Percentiles rank a stretch among this genome's conserved stretches.
Conservation (phyloP, 805 yeast genomes). For the Kodamaea fukazawae region DNA sequence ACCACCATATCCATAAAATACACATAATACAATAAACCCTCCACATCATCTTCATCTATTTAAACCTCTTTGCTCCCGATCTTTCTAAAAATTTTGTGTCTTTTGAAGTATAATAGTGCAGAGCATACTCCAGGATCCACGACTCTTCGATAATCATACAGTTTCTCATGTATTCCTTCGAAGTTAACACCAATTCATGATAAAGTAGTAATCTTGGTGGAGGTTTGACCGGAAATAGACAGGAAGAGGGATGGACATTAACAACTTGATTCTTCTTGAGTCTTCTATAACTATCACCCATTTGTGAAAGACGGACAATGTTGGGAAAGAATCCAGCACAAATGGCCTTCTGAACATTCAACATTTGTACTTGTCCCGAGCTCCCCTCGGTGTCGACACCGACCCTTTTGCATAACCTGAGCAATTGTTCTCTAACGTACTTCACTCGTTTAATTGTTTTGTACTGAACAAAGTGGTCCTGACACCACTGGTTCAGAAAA, state of each 20-base stretch:
- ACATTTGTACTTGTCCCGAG: too few species aligned
- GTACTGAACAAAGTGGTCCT: slow-evolving; percentile 76
- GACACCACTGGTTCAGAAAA: slow-evolving; percentile 77
- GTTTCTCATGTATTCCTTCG: slow-evolving; percentile 85
- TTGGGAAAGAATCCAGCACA: slow-evolving; percentile 71
- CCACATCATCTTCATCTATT: too few species aligned
- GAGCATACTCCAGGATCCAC: slow-evolving; percentile 76
- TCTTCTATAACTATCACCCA: slow-evolving; percentile 69
- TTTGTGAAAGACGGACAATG: slow-evolving; percentile 53
- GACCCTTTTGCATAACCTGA: slow-evolving; percentile 53
- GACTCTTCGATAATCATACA: slow-evolving; percentile 68
- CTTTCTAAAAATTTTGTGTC: slow-evolving; percentile 21
- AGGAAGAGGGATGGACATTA: slow-evolving; percentile 82
- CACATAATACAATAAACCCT: too few species aligned
- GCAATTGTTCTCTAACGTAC: slow-evolving; percentile 70
- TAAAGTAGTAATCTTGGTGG: slow-evolving; percentile 74
- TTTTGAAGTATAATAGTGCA: slow-evolving; percentile 46
- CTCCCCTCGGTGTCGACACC: slow-evolving; percentile 31
- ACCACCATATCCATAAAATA: too few species aligned
- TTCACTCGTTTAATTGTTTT: slow-evolving; percentile 65
- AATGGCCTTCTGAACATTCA: slow-evolving; percentile 49
- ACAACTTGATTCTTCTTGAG: slow-evolving; percentile 70
- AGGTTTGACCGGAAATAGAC: slow-evolving; percentile 60
- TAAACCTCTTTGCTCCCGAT: slow-evolving; percentile 1
- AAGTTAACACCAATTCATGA: slow-evolving; percentile 79